These are phyloP conservation scores for Pigoraptor vietnamica DNA, from an alignment of 78 protist species.

Conservation along the genomic window DNA sequence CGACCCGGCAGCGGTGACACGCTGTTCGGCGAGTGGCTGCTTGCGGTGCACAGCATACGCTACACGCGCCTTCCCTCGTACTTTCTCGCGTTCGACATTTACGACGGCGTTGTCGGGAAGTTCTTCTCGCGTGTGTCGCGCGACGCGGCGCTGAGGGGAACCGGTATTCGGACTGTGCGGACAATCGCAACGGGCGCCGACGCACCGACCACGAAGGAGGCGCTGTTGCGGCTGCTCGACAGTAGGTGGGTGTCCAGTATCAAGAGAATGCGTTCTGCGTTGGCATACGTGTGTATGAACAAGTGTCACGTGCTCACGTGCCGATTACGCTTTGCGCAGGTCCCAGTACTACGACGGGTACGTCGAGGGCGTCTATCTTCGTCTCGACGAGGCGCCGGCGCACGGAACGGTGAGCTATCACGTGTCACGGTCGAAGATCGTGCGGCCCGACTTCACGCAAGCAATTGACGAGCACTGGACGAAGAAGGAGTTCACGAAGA, in stretches of 20 bases:
- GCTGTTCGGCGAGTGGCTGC: conserved; percentile 33
- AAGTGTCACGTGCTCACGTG: too few species aligned
- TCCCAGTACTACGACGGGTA: neutral
- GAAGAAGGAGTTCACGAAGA: neutral
- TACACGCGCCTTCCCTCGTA: conserved; percentile 20
- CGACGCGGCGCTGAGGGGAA: neutral
- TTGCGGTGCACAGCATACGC: neutral
- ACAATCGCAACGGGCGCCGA: neutral
- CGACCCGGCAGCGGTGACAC: neutral
- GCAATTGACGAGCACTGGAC: conserved; percentile 12
- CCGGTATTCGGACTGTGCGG: neutral
- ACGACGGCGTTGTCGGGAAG: neutral
- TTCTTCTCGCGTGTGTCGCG: neutral
- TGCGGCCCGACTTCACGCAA: conserved; percentile 24
- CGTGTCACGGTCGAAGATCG: conserved; percentile 14
- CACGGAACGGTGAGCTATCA: neutral
- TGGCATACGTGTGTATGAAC: too few species aligned
- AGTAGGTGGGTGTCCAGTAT: neutral
- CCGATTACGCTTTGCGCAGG: too few species aligned
- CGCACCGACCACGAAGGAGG: neutral
- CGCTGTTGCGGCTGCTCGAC: neutral
- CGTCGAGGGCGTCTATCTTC: conserved; percentile 10
- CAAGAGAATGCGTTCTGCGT: too few species aligned
- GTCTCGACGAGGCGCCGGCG: neutral
- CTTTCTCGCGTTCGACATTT: conserved; percentile 43